A percentile compares a stretch with the other conserved stretches of the same genome.
Evolutionary conservation across 805 yeast genomes (phyloP).

Genomic region (Candida silvicultrix): DNA sequence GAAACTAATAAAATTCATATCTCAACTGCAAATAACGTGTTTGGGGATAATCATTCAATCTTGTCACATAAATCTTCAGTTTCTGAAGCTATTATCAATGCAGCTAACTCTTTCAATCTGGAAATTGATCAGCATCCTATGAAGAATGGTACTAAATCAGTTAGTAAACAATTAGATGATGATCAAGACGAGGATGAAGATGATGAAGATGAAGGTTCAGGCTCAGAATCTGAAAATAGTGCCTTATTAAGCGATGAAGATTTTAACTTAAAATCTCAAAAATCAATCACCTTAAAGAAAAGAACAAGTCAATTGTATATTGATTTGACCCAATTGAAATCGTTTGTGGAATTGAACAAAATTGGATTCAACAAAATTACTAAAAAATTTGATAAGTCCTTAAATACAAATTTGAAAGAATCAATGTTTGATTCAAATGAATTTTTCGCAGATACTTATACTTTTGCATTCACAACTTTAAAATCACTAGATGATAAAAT

Average conservation of each 20-base stretch:
- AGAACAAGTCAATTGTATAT: slow-evolving; percentile 60
- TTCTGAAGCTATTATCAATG: slow-evolving; percentile 14
- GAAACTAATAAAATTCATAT: slow-evolving; percentile 27
- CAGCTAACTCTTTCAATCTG: slow-evolving; percentile 15
- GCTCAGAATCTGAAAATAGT: slow-evolving; percentile 36
- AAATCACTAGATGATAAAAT: slow-evolving; percentile 46
- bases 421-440: slow-evolving; percentile 38
- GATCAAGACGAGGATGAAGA: slow-evolving; percentile 33
- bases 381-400: slow-evolving; percentile 84
- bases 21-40: slow-evolving; percentile 15
- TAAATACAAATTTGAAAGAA: slow-evolving; percentile 46
- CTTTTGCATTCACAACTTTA: slow-evolving; percentile 47
- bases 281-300: slow-evolving; percentile 61
- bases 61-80: slow-evolving; percentile 13
- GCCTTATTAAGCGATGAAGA: slow-evolving; percentile 45
- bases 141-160: background rate
- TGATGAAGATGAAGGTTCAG: slow-evolving; percentile 32
- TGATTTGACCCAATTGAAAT: slow-evolving; percentile 70
- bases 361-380: slow-evolving; percentile 84
- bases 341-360: slow-evolving; percentile 76
- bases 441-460: slow-evolving; percentile 42
- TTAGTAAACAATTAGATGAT: slow-evolving; percentile 18
- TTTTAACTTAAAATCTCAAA: slow-evolving; percentile 42
- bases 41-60: slow-evolving; percentile 18
- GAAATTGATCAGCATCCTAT: slow-evolving; percentile 10